Percentiles rank a stretch among this genome's conserved stretches.
phyloP scores from a whole-genome alignment of 2,329 filamentous ascomycete genomes.

The Arthrobotrys sphaeroides region DNA sequence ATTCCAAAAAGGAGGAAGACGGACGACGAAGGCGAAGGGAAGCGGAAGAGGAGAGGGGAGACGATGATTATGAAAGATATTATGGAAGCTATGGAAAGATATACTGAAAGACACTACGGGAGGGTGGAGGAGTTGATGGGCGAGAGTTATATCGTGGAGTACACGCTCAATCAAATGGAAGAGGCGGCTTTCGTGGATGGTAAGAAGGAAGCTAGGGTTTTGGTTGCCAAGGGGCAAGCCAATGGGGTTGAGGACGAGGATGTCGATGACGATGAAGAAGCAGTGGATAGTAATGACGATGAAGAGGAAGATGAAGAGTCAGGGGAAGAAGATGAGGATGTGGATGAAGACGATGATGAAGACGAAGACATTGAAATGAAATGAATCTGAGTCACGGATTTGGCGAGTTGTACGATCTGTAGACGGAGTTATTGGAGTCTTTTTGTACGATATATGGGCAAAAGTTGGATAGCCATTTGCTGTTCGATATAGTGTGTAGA shows the following conservation, averaged over 20 bases:
- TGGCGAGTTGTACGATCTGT: conserved; percentile 1
- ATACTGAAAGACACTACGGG: conserved; percentile 92
- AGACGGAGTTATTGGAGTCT: conserved; percentile 30
- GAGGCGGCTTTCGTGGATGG: conserved; percentile 56
- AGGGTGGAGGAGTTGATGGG: conserved; percentile 88
- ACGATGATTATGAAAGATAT: conserved; percentile 74
- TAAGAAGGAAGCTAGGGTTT: conserved; percentile 16
- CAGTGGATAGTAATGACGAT: conserved; percentile 4
- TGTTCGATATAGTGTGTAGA: conserved; percentile 34
- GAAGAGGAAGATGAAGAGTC: background rate
- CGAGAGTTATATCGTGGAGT: conserved; percentile 93
- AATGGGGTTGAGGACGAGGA: conserved; percentile 26
- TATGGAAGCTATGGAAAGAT: conserved; percentile 83
- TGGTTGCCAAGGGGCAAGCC: conserved; percentile 12
- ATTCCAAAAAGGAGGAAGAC: conserved; percentile 59
- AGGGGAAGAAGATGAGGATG: background rate
- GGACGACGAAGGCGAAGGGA: conserved; percentile 57
- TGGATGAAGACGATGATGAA: conserved; percentile 26
- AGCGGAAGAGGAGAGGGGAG: conserved; percentile 60
- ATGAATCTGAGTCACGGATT: background rate
- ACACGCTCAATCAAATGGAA: conserved; percentile 68
- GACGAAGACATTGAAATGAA: conserved; percentile 42
- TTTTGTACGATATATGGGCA: conserved; percentile 41
- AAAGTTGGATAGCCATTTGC: conserved; percentile 37
- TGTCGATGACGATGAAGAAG: conserved; percentile 1